Evolutionary conservation across 495 filamentous ascomycete genomes (phyloP).

Genomic region (Trypethelium eluteriae): DNA sequence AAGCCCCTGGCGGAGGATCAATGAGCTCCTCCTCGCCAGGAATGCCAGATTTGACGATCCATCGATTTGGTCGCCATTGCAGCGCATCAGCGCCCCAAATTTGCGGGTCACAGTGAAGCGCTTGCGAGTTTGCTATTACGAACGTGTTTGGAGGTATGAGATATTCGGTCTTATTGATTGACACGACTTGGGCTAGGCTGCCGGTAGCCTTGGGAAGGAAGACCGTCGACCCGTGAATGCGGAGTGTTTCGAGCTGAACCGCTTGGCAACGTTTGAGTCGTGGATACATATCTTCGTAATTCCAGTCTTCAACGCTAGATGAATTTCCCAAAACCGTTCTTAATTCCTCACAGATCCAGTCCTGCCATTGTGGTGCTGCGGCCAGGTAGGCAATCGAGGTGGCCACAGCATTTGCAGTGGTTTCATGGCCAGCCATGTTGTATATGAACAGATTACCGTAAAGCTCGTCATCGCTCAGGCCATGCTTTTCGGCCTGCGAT

Average conservation of each 20-base stretch:
- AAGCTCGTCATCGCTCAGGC: slow-evolving; percentile 24
- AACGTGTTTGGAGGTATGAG: slow-evolving; percentile 12
- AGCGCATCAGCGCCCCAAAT: slow-evolving; percentile 6
- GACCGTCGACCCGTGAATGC: slow-evolving; percentile 21
- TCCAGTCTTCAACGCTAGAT: neutral
- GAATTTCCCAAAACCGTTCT: neutral
- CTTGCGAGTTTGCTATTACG: slow-evolving; percentile 14
- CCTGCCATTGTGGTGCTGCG: slow-evolving; percentile 19
- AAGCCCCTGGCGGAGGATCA: slow-evolving; percentile 7
- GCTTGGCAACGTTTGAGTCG: slow-evolving; percentile 17
- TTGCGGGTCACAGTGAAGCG: slow-evolving; percentile 12
- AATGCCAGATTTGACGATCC: slow-evolving; percentile 12
- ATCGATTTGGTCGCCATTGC: slow-evolving; percentile 16
- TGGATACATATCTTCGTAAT: slow-evolving; percentile 22
- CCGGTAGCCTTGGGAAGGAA: slow-evolving; percentile 12
- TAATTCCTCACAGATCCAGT: slow-evolving; percentile 25
- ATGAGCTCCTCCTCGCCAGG: slow-evolving; percentile 13
- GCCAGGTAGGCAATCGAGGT: slow-evolving; percentile 21
- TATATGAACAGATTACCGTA: slow-evolving; percentile 29
- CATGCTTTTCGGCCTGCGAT: slow-evolving; percentile 18
- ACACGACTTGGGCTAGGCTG: slow-evolving; percentile 15
- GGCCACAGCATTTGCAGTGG: slow-evolving; percentile 27
- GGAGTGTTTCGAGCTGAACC: slow-evolving; percentile 24
- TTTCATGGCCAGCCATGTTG: slow-evolving; percentile 27
- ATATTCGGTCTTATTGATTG: slow-evolving; percentile 9